A percentile compares a stretch with the other conserved stretches of the same genome.
These are phyloP conservation scores for Aurifilum marmelostoma DNA, from an alignment of 2,329 filamentous ascomycete species.

Conservation along the genomic window DNA sequence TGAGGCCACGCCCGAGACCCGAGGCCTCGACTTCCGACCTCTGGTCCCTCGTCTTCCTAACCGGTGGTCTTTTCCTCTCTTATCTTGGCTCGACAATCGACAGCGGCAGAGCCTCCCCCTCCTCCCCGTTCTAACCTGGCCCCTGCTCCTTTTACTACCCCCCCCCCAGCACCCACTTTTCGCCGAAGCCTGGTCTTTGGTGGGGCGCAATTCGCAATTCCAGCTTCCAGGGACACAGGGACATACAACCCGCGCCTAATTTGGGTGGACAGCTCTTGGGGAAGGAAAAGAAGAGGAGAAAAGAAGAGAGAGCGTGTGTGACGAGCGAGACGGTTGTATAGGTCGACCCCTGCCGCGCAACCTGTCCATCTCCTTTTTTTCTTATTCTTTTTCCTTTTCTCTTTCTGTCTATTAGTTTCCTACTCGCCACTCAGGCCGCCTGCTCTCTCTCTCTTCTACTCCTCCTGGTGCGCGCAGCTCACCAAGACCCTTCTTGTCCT, in stretches of 20 bases:
- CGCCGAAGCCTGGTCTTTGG: conserved; percentile 8
- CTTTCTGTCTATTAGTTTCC: conserved; percentile 6
- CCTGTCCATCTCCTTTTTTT: conserved; percentile 14
- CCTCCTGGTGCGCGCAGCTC: background rate
- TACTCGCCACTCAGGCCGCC: background rate
- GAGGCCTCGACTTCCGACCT: background rate
- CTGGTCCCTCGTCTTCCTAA: background rate
- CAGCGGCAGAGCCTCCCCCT: background rate
- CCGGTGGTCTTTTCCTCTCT: background rate
- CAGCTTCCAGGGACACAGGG: conserved; percentile 4
- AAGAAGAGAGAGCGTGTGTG: background rate
- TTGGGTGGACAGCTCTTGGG: background rate
- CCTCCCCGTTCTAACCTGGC: background rate
- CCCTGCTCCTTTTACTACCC: background rate
- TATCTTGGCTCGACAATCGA: background rate
- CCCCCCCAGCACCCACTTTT: conserved; percentile 6
- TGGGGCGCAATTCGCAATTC: conserved; percentile 15
- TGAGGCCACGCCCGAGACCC: background rate
- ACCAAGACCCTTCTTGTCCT: background rate
- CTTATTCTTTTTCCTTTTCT: background rate
- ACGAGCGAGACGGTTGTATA: conserved; percentile 1
- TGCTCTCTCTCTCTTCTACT: conserved; percentile 7
- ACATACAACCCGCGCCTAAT: background rate
- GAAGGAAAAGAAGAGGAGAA: background rate
- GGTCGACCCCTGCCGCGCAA: conserved; percentile 14